Evolutionary conservation across 2,329 filamentous ascomycete genomes (phyloP).

Genomic region (Botryosphaeria dothidea): DNA sequence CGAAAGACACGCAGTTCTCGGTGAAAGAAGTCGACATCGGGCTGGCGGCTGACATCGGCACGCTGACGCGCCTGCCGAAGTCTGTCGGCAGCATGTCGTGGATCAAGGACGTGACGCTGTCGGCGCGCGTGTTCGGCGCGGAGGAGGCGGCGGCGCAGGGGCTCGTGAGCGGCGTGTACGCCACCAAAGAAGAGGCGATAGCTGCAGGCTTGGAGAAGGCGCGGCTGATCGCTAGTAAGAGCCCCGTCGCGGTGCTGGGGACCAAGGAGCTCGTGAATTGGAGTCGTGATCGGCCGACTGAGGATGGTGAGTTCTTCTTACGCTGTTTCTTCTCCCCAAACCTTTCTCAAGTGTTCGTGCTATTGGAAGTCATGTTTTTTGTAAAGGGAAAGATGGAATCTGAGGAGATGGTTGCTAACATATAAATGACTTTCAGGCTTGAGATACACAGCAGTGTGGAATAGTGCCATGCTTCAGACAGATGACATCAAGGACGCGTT

Average conservation of each 20-base stretch:
- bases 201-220: slow-evolving; percentile 65
- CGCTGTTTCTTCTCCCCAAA: not conserved
- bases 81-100: slow-evolving; percentile 70
- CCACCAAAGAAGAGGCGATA: slow-evolving; percentile 62
- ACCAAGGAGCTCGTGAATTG: slow-evolving; percentile 88
- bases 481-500: slow-evolving; percentile 74
- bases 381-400: not conserved
- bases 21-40: slow-evolving; percentile 86
- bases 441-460: slow-evolving; percentile 86
- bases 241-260: slow-evolving; percentile 81
- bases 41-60: slow-evolving; percentile 77
- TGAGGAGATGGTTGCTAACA: not conserved
- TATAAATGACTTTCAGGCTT: slow-evolving; percentile 45
- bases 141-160: slow-evolving; percentile 69
- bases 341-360: not conserved
- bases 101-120: slow-evolving; percentile 77
- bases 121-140: slow-evolving; percentile 68
- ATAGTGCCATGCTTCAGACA: slow-evolving; percentile 78
- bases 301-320: slow-evolving; percentile 53
- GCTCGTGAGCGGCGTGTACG: slow-evolving; percentile 67
- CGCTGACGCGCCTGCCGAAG: slow-evolving; percentile 71
- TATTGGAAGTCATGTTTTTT: slow-evolving; percentile 5
- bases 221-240: slow-evolving; percentile 71
- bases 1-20: slow-evolving; percentile 61
- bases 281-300: slow-evolving; percentile 73